Conservation (phyloP, 2,329 filamentous ascomycete genomes). For the Neopestalotiopsis sp. region DNA sequence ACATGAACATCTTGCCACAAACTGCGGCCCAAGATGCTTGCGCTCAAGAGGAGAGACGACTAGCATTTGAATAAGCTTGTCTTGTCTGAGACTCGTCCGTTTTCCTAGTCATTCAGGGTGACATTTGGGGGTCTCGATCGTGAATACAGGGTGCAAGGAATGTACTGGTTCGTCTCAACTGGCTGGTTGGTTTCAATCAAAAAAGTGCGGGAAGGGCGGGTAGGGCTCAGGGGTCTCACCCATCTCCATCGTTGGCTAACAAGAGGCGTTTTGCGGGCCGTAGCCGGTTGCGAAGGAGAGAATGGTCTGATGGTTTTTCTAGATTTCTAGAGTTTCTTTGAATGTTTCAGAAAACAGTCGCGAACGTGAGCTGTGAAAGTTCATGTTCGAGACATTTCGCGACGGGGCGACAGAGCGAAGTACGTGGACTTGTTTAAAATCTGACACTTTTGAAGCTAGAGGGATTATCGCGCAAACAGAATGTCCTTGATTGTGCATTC, state of each 20-base stretch:
- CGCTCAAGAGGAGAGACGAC: not conserved
- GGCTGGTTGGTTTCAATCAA: not conserved
- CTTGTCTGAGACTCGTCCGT: not conserved
- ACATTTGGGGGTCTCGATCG: not conserved
- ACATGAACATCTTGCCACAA: not conserved
- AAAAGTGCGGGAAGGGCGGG: not conserved
- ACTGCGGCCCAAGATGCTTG: not conserved
- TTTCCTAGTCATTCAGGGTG: not conserved
- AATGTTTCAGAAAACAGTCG: no score
- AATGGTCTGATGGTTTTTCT: no score
- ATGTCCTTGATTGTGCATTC: not conserved
- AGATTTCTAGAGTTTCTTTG: no score
- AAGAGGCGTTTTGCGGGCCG: no score
- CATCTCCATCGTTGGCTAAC: not conserved
- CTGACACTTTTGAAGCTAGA: not conserved
- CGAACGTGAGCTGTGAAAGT: not conserved
- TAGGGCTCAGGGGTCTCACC: not conserved
- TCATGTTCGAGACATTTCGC: not conserved
- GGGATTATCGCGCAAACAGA: not conserved
- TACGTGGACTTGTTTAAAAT: not conserved
- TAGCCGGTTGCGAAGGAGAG: no score
- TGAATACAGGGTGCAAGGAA: not conserved
- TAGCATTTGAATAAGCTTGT: not conserved
- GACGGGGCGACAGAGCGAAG: not conserved
- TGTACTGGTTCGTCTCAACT: not conserved